These are phyloP conservation scores for Fagopyrum tataricum DNA, from an alignment of 148 eudicot genomes.

Conservation along the genomic window DNA sequence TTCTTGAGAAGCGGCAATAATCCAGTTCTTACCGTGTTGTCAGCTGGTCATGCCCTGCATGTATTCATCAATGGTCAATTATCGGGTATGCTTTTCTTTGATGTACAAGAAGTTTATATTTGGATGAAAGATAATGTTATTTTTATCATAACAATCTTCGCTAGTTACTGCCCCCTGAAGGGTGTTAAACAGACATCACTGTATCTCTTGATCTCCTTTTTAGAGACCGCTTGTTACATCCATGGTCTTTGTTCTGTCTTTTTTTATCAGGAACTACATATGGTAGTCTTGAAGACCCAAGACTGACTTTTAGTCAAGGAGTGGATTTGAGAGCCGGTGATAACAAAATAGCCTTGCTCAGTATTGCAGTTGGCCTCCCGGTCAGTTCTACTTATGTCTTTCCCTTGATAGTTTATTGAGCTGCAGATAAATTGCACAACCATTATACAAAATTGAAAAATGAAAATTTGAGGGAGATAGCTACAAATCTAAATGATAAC, in stretches of 20 bases:
- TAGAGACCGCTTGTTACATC: not conserved
- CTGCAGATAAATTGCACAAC: not conserved
- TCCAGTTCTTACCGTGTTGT: conserved; percentile 65
- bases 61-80: conserved; percentile 77
- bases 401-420: not conserved
- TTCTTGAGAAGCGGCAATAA: conserved; percentile 52
- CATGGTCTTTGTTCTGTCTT: not conserved
- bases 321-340: conserved; percentile 73
- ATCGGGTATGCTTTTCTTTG: conserved; percentile 37
- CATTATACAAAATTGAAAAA: not conserved
- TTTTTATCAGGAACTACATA: conserved; percentile 55
- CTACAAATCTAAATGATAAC: not conserved
- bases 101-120: not conserved
- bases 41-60: conserved; percentile 96
- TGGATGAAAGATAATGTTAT: not conserved
- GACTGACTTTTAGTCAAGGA: conserved; percentile 49
- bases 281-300: conserved; percentile 79
- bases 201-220: not conserved
- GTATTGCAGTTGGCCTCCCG: conserved; percentile 95
- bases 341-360: conserved; percentile 71
- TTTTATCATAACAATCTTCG: not conserved
- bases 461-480: not conserved
- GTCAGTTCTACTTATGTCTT: conserved; percentile 7
- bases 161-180: not conserved
- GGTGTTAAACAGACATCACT: not conserved